A percentile compares a stretch with the other conserved stretches of the same genome.
phyloP scores from a whole-genome alignment of 2,329 filamentous ascomycete species.

The Ascosphaera apis region DNA sequence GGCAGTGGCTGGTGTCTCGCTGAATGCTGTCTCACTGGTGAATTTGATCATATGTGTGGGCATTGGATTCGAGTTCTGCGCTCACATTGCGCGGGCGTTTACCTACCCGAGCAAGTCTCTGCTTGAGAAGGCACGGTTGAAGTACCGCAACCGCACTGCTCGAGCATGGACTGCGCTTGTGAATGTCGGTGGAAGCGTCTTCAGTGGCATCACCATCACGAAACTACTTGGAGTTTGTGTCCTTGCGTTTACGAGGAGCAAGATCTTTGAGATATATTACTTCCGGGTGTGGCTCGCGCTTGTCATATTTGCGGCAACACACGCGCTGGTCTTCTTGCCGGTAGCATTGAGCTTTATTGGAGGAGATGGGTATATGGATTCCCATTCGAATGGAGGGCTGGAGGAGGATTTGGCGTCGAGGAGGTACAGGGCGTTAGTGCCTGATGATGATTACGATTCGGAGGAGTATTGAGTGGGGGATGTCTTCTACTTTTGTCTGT shows the following conservation, averaged over 20 bases:
- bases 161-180: conserved; percentile 82
- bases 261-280: conserved; percentile 99
- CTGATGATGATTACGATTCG: conserved; percentile 56
- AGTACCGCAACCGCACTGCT: conserved; percentile 61
- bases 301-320: conserved; percentile 67
- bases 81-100: conserved; percentile 86
- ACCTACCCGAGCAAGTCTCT: conserved; percentile 72
- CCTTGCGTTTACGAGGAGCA: conserved; percentile 80
- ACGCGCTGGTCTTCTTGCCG: conserved; percentile 77
- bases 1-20: conserved; percentile 65
- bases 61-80: conserved; percentile 92
- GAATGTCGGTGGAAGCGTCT: conserved; percentile 84
- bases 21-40: conserved; percentile 88
- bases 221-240: conserved; percentile 85
- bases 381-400: conserved; percentile 65
- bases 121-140: conserved; percentile 56
- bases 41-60: conserved; percentile 95
- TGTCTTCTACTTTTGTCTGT: conserved; percentile 1
- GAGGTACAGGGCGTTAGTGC: conserved; percentile 52
- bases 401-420: conserved; percentile 70
- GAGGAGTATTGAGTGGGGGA: conserved; percentile 30
- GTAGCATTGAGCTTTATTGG: conserved; percentile 71
- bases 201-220: conserved; percentile 88
- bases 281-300: conserved; percentile 91
- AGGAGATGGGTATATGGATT: conserved; percentile 69